Evolutionary conservation across 805 yeast species (phyloP).

Genomic region (Starmerella apicola): DNA sequence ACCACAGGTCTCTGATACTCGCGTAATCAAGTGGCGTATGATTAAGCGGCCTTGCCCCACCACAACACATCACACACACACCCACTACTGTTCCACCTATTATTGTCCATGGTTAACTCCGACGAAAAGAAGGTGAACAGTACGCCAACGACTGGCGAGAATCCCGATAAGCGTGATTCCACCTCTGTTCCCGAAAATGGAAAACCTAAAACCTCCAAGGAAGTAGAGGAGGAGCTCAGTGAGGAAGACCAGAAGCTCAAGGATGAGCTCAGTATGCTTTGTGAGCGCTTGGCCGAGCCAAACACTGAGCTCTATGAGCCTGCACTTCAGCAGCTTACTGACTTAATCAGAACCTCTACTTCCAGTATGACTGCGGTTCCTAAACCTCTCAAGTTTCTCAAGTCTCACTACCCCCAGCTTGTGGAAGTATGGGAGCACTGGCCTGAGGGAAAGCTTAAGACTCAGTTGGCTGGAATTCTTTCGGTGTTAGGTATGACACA

Average conservation of each 20-base stretch:
- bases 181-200: too few species aligned
- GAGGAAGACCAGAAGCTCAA: slow-evolving; percentile 89
- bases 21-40: background rate
- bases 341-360: slow-evolving; percentile 77
- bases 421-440: slow-evolving; percentile 55
- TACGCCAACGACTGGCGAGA: too few species aligned
- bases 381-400: slow-evolving; percentile 87
- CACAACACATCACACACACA: too few species aligned
- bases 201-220: slow-evolving; percentile 2
- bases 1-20: too few species aligned
- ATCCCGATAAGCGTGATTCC: too few species aligned
- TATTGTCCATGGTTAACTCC: too few species aligned
- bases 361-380: slow-evolving; percentile 99
- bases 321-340: slow-evolving; percentile 60
- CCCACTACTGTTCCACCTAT: too few species aligned
- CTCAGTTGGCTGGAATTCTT: slow-evolving; percentile 69
- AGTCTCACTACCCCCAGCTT: slow-evolving; percentile 72
- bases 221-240: slow-evolving; percentile 64
- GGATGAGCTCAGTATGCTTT: slow-evolving; percentile 73
- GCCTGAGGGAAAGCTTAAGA: slow-evolving; percentile 38
- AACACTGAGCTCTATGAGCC: slow-evolving; percentile 38
- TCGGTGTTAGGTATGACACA: slow-evolving; percentile 94
- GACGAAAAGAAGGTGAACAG: too few species aligned
- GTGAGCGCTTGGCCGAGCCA: slow-evolving; percentile 50
- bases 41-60: background rate